phyloP scores from a whole-genome alignment of 306 rosid genomes.

The Sesbania bispinosa region DNA sequence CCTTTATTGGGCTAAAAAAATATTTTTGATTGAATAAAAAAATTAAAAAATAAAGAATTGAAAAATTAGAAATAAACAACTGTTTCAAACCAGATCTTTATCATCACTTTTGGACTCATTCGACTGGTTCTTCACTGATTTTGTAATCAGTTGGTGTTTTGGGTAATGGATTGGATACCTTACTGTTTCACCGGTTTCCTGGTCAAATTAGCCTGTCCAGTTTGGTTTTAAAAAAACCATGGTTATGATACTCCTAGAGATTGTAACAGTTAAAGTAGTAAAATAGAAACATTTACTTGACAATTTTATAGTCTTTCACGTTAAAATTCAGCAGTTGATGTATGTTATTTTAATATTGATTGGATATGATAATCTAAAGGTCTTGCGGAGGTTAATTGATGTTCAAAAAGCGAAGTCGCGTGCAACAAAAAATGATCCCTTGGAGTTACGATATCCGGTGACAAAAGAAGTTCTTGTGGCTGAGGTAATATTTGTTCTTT shows the following conservation, averaged over 20 bases:
- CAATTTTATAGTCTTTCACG: constrained; percentile 21
- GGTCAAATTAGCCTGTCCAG: not conserved
- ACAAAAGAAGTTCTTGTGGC: constrained; percentile 62
- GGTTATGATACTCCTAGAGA: not conserved
- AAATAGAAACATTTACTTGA: not conserved
- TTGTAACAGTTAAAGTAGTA: not conserved
- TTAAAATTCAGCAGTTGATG: not conserved
- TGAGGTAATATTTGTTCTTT: constrained; percentile 56
- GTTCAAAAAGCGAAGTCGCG: constrained; percentile 42
- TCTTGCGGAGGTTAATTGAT: constrained; percentile 65
- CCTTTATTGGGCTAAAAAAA: not conserved
- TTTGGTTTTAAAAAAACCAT: not conserved
- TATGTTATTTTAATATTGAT: not conserved
- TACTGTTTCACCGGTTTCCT: not conserved
- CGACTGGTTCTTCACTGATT: not conserved
- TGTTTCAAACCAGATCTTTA: not conserved
- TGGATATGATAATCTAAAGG: constrained; percentile 43
- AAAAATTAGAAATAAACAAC: not conserved
- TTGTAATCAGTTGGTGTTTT: not conserved
- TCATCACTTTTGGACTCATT: not conserved
- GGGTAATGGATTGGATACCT: not conserved
- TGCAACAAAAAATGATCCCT: constrained; percentile 70
- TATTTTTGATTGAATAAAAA: not conserved
- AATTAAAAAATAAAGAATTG: too few relatives aligned
- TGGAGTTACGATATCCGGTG: constrained; percentile 63